These are phyloP conservation scores for Iberis pinnata DNA, from an alignment of 345 rosid genomes.

Conservation along the genomic window DNA sequence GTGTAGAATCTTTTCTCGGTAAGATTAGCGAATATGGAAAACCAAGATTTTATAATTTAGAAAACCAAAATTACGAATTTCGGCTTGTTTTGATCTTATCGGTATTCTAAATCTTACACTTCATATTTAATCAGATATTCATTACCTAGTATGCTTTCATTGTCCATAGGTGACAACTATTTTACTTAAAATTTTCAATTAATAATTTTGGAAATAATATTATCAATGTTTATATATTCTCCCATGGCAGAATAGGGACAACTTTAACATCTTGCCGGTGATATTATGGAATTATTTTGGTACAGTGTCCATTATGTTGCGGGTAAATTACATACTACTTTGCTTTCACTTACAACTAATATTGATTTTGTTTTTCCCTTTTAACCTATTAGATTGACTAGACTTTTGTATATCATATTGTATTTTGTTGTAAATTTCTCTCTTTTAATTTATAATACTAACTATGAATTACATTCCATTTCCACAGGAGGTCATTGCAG, in stretches of 20 bases:
- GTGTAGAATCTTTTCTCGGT: constrained; percentile 1
- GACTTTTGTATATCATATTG: not conserved
- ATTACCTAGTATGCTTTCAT: not conserved
- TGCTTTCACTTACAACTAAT: not conserved
- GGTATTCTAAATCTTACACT: not conserved
- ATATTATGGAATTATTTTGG: constrained; percentile 40
- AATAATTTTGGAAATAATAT: not conserved
- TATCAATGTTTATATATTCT: not conserved
- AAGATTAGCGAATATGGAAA: constrained; percentile 1
- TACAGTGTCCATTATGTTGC: constrained; percentile 27
- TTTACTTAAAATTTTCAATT: not conserved
- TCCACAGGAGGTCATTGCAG: constrained; percentile 38
- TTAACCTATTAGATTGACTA: not conserved
- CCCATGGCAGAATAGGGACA: constrained; percentile 28
- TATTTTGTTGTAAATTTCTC: not conserved
- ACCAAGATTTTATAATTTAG: too few species aligned
- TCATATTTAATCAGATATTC: not conserved
- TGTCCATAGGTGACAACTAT: not conserved
- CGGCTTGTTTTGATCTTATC: not conserved
- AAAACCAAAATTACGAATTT: not conserved
- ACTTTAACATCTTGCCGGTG: constrained; percentile 29
- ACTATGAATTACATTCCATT: constrained; percentile 5
- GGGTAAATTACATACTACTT: constrained; percentile 28
- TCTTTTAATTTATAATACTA: not conserved
- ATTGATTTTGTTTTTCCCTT: not conserved